phyloP scores from a whole-genome alignment of 345 rosid species.

The Carallia pectinifolia region DNA sequence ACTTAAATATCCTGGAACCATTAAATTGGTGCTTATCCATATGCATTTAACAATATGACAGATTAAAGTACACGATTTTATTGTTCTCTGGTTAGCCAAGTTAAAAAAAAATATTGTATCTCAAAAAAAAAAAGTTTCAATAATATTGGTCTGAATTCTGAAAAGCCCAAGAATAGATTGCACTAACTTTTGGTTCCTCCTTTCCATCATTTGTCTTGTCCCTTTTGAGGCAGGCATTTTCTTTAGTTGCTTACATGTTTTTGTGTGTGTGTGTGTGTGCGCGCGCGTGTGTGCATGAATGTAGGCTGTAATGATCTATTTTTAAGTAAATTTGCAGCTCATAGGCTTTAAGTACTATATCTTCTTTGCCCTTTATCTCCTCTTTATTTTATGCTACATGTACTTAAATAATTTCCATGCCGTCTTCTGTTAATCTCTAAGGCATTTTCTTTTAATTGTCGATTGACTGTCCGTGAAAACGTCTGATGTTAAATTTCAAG shows the following conservation, averaged over 20 bases:
- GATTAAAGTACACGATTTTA: constrained; percentile 3
- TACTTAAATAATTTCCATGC: neutral
- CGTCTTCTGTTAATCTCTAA: neutral
- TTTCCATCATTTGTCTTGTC: neutral
- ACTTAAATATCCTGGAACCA: neutral
- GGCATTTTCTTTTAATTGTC: neutral
- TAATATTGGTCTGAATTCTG: too few species aligned
- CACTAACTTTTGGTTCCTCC: neutral
- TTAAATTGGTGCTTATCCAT: neutral
- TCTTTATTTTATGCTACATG: neutral
- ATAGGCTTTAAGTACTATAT: neutral
- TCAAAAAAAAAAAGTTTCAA: too few species aligned
- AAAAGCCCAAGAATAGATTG: neutral
- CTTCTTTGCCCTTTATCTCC: neutral
- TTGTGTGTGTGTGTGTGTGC: neutral
- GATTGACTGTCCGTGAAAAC: neutral
- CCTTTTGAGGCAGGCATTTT: neutral
- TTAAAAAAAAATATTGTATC: neutral
- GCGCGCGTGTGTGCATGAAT: neutral
- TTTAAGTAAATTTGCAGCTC: neutral
- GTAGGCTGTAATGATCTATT: neutral
- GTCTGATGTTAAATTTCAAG: neutral
- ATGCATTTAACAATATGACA: too few species aligned
- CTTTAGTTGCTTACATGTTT: neutral
- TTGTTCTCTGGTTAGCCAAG: neutral